phyloP scores from a whole-genome alignment of 2,329 filamentous ascomycete species.

The Chaetomiaceae sp. region DNA sequence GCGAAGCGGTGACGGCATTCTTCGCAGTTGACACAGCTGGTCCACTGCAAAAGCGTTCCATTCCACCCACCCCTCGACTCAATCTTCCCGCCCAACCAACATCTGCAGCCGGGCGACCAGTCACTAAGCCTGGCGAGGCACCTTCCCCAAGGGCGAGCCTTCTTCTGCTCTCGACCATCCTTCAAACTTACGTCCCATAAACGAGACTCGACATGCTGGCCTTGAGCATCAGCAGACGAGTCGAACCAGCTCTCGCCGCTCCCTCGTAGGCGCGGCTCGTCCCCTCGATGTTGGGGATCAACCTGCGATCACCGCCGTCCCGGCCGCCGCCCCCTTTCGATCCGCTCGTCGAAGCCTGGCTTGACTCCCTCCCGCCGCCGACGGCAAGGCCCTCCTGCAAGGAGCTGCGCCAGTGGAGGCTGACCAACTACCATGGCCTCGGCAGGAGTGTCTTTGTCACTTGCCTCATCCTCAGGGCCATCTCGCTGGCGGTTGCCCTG shows the following conservation, averaged over 20 bases:
- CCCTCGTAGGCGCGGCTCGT: slow-evolving; percentile 2
- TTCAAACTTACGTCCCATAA: neutral
- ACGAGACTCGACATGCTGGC: slow-evolving; percentile 12
- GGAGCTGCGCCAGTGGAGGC: slow-evolving; percentile 19
- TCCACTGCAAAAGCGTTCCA: neutral
- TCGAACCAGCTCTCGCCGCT: slow-evolving; percentile 1
- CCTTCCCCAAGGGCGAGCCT: neutral
- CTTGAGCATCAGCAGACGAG: neutral
- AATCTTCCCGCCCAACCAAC: neutral
- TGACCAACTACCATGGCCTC: slow-evolving; percentile 4
- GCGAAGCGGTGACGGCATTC: neutral
- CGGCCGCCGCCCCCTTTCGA: slow-evolving; percentile 18
- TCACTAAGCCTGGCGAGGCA: neutral
- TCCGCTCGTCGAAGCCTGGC: slow-evolving; percentile 21
- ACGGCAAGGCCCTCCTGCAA: slow-evolving; percentile 4
- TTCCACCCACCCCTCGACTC: neutral
- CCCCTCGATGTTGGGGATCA: slow-evolving; percentile 11
- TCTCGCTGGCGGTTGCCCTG: slow-evolving; percentile 12
- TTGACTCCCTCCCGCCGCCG: slow-evolving; percentile 17
- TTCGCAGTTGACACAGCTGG: slow-evolving; percentile 2
- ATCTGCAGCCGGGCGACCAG: neutral
- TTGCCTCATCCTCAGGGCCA: slow-evolving; percentile 11
- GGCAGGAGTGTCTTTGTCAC: slow-evolving; percentile 16
- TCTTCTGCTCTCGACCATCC: neutral
- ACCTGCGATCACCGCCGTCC: slow-evolving; percentile 10